Conservation (phyloP, 1,284 basidiomycete genomes). For the Psilocybe mexicana region DNA sequence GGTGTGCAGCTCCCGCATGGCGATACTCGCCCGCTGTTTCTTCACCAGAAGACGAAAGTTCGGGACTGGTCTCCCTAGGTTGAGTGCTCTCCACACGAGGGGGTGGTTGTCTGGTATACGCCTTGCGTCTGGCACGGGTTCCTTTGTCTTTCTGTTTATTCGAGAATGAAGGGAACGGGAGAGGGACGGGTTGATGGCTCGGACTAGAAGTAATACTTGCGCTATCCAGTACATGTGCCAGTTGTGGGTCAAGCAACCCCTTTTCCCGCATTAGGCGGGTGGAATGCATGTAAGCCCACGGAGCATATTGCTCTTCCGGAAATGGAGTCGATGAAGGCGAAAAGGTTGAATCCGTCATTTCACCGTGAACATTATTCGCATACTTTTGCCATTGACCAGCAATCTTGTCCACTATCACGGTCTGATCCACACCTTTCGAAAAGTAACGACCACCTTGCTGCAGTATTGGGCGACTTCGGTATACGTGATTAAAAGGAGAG, state of each 20-base stretch:
- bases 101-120: conserved; percentile 50
- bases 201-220: conserved; percentile 73
- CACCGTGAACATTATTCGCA: conserved; percentile 67
- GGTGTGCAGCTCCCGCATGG: not conserved
- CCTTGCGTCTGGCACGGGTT: conserved; percentile 26
- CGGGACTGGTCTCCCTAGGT: conserved; percentile 75
- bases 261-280: conserved; percentile 40
- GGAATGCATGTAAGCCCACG: conserved; percentile 66
- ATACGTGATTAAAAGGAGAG: conserved; percentile 72
- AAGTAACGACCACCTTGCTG: conserved; percentile 38
- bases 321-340: conserved; percentile 73
- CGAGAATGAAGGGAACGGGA: conserved; percentile 49
- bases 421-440: conserved; percentile 47
- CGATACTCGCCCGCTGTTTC: conserved; percentile 49
- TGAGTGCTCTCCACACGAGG: conserved; percentile 79
- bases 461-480: conserved; percentile 45
- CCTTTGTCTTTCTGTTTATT: conserved; percentile 32
- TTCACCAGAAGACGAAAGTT: conserved; percentile 55
- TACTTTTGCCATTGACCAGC: conserved; percentile 75
- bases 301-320: conserved; percentile 56
- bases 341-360: conserved; percentile 67
- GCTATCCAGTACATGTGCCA: conserved; percentile 28
- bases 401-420: conserved; percentile 65
- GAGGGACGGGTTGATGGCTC: conserved; percentile 66
- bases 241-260: not conserved